Base-by-base conservation (phyloP, 1,139 yeast species). In the Saccharomyces hybrid region DNA sequence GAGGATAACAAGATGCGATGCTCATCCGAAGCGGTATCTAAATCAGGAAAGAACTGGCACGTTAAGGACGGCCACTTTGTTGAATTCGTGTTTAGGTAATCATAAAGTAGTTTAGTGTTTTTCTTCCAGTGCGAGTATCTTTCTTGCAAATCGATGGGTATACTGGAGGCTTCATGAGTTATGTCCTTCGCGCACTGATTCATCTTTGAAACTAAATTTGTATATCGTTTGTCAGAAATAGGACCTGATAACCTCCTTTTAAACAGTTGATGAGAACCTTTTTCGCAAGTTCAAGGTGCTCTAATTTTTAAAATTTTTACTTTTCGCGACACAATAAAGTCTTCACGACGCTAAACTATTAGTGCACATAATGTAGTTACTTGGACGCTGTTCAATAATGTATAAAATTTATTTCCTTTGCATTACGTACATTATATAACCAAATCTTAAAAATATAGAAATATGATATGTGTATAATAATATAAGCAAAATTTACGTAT, bases 11-110 rank as follows among this genome's bases (percentile, higher is more conserved):
- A 54, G 23, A 67, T 54, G 34, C 71, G 54, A 52, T 67, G 71
- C 9, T 62, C 59, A 55, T 67, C 70, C 3, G 60, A 55, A 1
- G 62, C 46, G 5, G 61, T 58, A 31, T 69, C 69, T 25, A 68
- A 70, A 51, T 78, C 80, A 0, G 89, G 89, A 49, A 85, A 73
- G 81, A 88, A 84, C 66, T 86, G 86, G n/a, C 86, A 79, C 1
- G 91, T 82, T 49, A 86, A 70, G 0, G 93, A 86, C 0, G 95
- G 95, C 95, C 95, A 86, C 41, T 85, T 80, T 51, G 85, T 73
- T 3, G 89, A 86, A 2, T 86, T 83, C 54, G 88, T 90, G 60
- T 85, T 82, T 42, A 86, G 79, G 67, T 84, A 86, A 62, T 84
- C 88, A 65, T 86, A 86, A 78, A 86, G 78, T 62, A 80, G 81